phyloP scores from a whole-genome alignment of 2,329 filamentous ascomycete species.

The Albophoma yamanashiensis region DNA sequence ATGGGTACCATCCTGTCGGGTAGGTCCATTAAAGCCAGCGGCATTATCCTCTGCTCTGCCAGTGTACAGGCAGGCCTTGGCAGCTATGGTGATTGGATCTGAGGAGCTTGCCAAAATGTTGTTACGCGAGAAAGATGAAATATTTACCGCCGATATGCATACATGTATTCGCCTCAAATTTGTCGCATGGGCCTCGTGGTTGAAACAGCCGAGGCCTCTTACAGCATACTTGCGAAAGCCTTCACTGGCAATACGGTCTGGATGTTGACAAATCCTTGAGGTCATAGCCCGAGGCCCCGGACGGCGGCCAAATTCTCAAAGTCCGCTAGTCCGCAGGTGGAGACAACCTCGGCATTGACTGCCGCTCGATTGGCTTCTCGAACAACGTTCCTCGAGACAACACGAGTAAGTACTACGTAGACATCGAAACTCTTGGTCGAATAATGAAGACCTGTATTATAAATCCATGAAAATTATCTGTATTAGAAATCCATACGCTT shows the following conservation, averaged over 20 bases:
- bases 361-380: background rate
- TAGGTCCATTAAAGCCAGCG: conserved; percentile 27
- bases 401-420: no score
- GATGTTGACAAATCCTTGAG: background rate
- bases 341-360: background rate
- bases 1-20: conserved; percentile 27
- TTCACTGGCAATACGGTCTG: background rate
- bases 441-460: background rate
- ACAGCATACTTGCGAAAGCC: background rate
- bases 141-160: conserved; percentile 34
- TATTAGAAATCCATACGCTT: background rate
- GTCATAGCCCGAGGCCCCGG: background rate
- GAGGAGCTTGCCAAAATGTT: conserved; percentile 46
- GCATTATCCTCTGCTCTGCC: conserved; percentile 42
- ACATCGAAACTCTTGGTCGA: background rate
- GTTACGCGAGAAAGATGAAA: conserved; percentile 29
- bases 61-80: conserved; percentile 62
- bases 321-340: background rate
- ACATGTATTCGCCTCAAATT: no score
- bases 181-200: no score
- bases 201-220: no score
- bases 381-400: background rate
- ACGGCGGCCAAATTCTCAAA: background rate
- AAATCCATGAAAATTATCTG: background rate
- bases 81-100: conserved; percentile 54